Evolutionary conservation across 1,284 basidiomycete species (phyloP), one percentile per base, ranked within the genome.

Genomic region (Boletus smithii): DNA sequence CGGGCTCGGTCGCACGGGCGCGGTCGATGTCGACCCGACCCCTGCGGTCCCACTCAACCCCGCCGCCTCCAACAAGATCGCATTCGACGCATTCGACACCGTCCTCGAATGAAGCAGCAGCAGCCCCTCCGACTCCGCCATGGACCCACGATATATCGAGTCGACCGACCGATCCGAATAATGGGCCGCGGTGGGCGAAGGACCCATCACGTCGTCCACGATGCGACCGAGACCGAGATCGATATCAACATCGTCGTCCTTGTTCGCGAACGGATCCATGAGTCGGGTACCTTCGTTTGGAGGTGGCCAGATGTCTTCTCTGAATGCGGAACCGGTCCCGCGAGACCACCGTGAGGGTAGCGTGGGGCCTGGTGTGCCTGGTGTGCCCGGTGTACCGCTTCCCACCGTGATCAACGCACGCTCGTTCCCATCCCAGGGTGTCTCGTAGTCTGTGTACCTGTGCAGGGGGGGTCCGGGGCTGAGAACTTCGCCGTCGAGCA

Each of bases 201-300:
- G 68, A 4, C 79, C 79, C 79, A 80, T 80, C 5, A 80, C 71
- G 43, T 76, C 70, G 44, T 77, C 73, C 10, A 80, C 70, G 50
- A 80, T 78, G 6, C 61, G 59, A 8, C 58, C 46, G 3, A 56
- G 36, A 22, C 51, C 59, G 32, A 70, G 65, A 5, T 67, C 9
- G n/a, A n/a, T n/a, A n/a, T n/a, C n/a, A n/a, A n/a, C n/a, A n/a
- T n/a, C n/a, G n/a, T n/a, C 53, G 34, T 63, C 67, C 16, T 62
- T 49, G 8, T 58, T 56, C 0, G 59, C 54, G 18, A 71, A 53
- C 2, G 76, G 75, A 54, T 80, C 78, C 43, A 73, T 67, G 45
- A 79, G 65, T n/a, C n/a, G n/a, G n/a, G n/a, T n/a, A n/a, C n/a
- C n/a, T n/a, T 73, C 68, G 20, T 57, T 57, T 1, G 76, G 75